Evolutionary conservation across 768 basidiomycete genomes (phyloP), one percentile per base, ranked within the genome.

Genomic region (Tulasnella sp.): DNA sequence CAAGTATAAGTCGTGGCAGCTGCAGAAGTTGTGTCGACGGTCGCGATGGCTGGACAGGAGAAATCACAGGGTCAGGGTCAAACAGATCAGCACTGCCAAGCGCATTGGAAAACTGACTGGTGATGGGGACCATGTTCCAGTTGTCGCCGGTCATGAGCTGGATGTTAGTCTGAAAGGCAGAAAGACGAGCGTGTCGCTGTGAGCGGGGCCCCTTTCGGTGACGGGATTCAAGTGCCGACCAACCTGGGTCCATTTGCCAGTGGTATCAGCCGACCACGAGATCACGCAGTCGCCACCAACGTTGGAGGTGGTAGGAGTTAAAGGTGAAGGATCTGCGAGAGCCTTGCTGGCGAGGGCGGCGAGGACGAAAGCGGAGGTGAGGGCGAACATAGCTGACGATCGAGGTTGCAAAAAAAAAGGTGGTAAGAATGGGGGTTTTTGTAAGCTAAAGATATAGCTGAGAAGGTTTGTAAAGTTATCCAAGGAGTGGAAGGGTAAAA

Each of bases 121-220:
- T 88, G 76, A 94, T 78, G 79, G 85, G 87, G 52, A 88, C 80
- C 92, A 94, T 94, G 49, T 86, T 78, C 71, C 86, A 82, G 83
- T 95, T 94, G 80, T 86, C 81, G 5, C 93, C 93, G 0, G 91
- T 90, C 92, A 93, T 94, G 82, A 94, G 87, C 81, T 93, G 85
- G 76, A 95, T 91, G 78, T 85, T 83, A 37, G 75, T 76, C 75
- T 76, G 58, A 31, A 31, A n/a, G n/a, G n/a, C n/a, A n/a, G n/a
- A n/a, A n/a, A n/a, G n/a, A n/a, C n/a, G 31, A 34, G 29, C n/a
- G 54, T 31, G 37, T 45, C 19, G 37, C n/a, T 31, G 64, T 36
- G 19, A 71, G 49, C 74, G 14, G 12, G 36, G 68, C n/a, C n/a
- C 69, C n/a, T 42, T 75, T 38, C 38, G 7, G 19, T 8, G 71